Evolutionary conservation across 352 stramenopile genomes (phyloP), one percentile per base, ranked within the genome.

Genomic region (Globisporangium ultimum): DNA sequence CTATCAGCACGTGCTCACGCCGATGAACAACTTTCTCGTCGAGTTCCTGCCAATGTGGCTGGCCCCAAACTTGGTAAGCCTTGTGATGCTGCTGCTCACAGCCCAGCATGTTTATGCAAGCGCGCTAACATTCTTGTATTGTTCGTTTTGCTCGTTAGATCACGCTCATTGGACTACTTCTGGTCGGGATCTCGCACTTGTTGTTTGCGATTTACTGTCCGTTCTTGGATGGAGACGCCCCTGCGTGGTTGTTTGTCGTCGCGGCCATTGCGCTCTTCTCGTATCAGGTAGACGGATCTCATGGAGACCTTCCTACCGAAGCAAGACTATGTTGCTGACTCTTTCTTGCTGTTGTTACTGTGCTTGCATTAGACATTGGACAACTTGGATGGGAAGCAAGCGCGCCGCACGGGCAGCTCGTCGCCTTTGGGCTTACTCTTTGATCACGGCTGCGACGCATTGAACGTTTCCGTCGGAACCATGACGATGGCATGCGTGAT

Each of bases 331-430:
- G 7, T 52, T 18, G 47, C 20, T 36, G 3, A 52, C 22, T n/a
- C 18, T 52, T 36, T 28, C 11, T 52, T 52, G 47, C 17, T 52
- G 47, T 34, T n/a, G 11, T 3, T 52, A 17, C 14, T 36, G 28
- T 50, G 17, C 42, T 36, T 32, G 10, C 13, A 28, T 60, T 32
- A 83, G 76, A 95, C 85, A 34, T 69, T 95, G 12, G 85, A 95
- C 72, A 95, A 95, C 69, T 51, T 94, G 38, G 84, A 94, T 55
- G 84, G 84, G 63, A 94, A 94, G 59, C 84, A 94, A 61, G 84
- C 82, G 38, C 67, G 84, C 28, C 78, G 84, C 28, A 95, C 85
- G n/a, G 78, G 80, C 36, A 84, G 83, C 40, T 95, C 85, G 24
- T 91, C 80, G 28, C 85, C 85, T 0, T 54, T 95, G n/a, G 85